Percentiles rank a stretch among this genome's conserved stretches.
Evolutionary conservation across 2,329 filamentous ascomycete species (phyloP).

Genomic region (Emmonsia crescens): DNA sequence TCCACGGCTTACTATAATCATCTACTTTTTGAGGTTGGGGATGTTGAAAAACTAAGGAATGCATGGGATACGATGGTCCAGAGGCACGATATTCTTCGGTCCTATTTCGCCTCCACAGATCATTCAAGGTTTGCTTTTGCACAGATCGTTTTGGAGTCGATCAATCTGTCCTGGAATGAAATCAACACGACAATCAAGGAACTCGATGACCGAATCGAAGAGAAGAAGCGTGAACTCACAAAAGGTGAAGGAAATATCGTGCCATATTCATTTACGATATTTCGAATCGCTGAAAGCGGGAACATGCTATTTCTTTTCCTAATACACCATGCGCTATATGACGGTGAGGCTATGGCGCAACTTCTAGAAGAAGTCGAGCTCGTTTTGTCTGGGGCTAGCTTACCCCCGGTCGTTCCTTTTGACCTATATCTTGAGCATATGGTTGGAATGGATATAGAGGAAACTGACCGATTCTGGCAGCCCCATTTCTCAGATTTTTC

Average conservation of each 20-base stretch:
- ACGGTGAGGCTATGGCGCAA: constrained; percentile 63
- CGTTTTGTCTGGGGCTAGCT: constrained; percentile 36
- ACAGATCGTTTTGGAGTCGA: constrained; percentile 55
- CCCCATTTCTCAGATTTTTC: constrained; percentile 43
- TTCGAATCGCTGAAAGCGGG: constrained; percentile 7
- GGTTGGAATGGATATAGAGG: constrained; percentile 36
- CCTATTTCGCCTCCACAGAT: constrained; percentile 59
- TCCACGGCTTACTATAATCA: constrained; percentile 59
- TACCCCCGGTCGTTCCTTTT: constrained; percentile 47
- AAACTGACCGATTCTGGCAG: constrained; percentile 57
- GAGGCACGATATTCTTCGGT: constrained; percentile 67
- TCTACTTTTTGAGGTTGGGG: constrained; percentile 51
- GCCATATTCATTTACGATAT: constrained; percentile 21
- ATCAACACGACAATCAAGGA: constrained; percentile 32
- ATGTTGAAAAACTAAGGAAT: constrained; percentile 40
- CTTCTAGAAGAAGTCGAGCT: constrained; percentile 62
- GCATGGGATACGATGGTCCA: constrained; percentile 54
- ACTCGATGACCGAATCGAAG: constrained; percentile 34
- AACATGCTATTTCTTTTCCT: constrained; percentile 32
- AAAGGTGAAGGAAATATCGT: constrained; percentile 16
- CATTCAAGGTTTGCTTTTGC: constrained; percentile 52
- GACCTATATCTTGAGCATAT: constrained; percentile 54
- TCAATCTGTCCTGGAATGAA: constrained; percentile 34
- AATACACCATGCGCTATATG: constrained; percentile 77
- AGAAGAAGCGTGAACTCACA: constrained; percentile 28